These are phyloP conservation scores for Colletotrichum tropicale DNA, from an alignment of 2,329 filamentous ascomycete species.

Conservation along the genomic window DNA sequence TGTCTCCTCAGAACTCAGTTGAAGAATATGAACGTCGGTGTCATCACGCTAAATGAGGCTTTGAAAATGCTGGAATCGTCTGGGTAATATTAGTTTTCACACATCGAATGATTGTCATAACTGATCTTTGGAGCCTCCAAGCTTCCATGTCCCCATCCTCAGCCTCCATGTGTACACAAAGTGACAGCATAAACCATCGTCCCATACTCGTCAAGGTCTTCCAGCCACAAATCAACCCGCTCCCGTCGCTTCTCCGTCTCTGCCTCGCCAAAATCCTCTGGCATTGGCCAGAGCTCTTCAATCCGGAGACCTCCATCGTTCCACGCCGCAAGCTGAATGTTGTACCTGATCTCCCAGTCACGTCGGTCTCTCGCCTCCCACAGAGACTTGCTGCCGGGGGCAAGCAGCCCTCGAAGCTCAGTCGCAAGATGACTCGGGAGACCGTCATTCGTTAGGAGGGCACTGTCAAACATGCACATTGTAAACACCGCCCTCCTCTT, in stretches of 20 bases:
- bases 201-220: conserved; percentile 56
- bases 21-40: accelerated
- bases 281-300: conserved; percentile 55
- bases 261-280: conserved; percentile 31
- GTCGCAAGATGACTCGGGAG: conserved; percentile 52
- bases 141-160: not conserved
- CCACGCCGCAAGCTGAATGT: conserved; percentile 46
- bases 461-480: conserved; percentile 59
- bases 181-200: conserved; percentile 57
- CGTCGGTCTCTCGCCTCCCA: conserved; percentile 44
- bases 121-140: not conserved
- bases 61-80: not conserved
- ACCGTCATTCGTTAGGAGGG: conserved; percentile 46
- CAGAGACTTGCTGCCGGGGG: conserved; percentile 42
- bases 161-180: conserved; percentile 46
- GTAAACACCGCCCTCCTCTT: conserved; percentile 56
- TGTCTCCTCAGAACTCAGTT: not conserved
- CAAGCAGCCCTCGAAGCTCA: conserved; percentile 49
- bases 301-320: conserved; percentile 43
- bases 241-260: conserved; percentile 32
- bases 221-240: conserved; percentile 54
- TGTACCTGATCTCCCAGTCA: conserved; percentile 49
- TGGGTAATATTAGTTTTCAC: not conserved
- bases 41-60: not conserved
- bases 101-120: not conserved